Conservation (phyloP, 2,329 filamentous ascomycete species). For the Rhynchosporium graminicola region DNA sequence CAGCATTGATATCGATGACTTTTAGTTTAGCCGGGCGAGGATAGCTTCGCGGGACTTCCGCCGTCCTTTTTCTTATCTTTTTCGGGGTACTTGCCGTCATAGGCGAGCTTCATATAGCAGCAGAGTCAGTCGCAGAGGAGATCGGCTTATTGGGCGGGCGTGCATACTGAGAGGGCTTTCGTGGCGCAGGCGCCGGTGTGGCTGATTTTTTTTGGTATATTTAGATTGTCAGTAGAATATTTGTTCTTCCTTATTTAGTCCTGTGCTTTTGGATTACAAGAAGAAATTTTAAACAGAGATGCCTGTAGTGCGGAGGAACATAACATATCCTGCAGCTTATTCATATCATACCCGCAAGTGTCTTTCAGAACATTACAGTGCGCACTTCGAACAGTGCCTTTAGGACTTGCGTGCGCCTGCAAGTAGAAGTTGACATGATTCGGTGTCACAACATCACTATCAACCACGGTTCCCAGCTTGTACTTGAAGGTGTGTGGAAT, state of each 20-base stretch:
- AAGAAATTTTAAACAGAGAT: too few relatives aligned
- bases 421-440: conserved; percentile 18
- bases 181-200: conserved; percentile 18
- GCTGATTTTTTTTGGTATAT: conserved; percentile 24
- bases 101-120: conserved; percentile 17
- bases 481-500: not conserved
- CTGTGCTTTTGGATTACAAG: not conserved
- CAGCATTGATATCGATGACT: not conserved
- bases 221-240: not conserved
- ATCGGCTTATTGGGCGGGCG: conserved; percentile 20
- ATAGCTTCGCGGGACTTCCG: not conserved
- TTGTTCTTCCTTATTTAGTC: not conserved
- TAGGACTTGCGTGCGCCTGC: conserved; percentile 15
- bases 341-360: not conserved
- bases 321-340: conserved; percentile 1
- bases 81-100: not conserved
- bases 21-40: not conserved
- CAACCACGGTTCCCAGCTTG: conserved; percentile 1
- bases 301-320: not conserved
- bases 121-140: conserved; percentile 18
- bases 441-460: conserved; percentile 22
- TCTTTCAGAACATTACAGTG: conserved; percentile 18
- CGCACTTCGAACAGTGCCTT: conserved; percentile 12
- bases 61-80: not conserved
- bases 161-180: conserved; percentile 19